Percentiles rank a stretch among this genome's conserved stretches.
These are phyloP conservation scores for Haplosporangium sp. DNA, from an alignment of 371 early-diverging fungal species.

Conservation along the genomic window DNA sequence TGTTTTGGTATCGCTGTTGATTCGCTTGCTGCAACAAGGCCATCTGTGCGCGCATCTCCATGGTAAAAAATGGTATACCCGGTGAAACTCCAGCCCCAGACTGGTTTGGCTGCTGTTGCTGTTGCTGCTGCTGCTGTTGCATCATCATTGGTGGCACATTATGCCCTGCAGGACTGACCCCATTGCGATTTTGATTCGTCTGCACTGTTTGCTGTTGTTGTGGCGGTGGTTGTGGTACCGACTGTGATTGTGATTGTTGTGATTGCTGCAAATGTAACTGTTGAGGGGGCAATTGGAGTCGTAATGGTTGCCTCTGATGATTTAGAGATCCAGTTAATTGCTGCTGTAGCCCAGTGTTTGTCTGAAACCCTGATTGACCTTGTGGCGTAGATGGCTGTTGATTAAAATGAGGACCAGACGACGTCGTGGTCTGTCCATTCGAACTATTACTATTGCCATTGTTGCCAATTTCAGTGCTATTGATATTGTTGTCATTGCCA, in stretches of 20 bases:
- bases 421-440: conserved; percentile 14
- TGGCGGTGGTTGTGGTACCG: background rate
- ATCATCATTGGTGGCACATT: conserved; percentile 25
- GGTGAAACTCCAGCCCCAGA: conserved; percentile 14
- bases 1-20: conserved; percentile 26
- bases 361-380: conserved; percentile 9
- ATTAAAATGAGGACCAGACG: conserved; percentile 12
- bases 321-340: conserved; percentile 16
- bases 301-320: conserved; percentile 26
- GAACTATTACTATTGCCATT: conserved; percentile 6
- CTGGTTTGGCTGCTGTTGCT: background rate
- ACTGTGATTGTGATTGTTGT: conserved; percentile 17
- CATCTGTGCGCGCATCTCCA: conserved; percentile 47
- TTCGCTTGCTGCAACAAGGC: conserved; percentile 30
- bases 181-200: conserved; percentile 34
- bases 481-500: conserved; percentile 4
- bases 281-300: conserved; percentile 25
- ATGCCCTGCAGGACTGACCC: conserved; percentile 17
- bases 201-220: conserved; percentile 27
- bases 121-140: conserved; percentile 29
- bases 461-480: background rate
- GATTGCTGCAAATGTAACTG: conserved; percentile 21
- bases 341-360: conserved; percentile 12
- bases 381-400: conserved; percentile 2
- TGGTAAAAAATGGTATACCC: conserved; percentile 29